A percentile compares a stretch with the other conserved stretches of the same genome.
These are phyloP conservation scores for Lactifluus volemus DNA, from an alignment of 768 basidiomycete species.

Conservation along the genomic window DNA sequence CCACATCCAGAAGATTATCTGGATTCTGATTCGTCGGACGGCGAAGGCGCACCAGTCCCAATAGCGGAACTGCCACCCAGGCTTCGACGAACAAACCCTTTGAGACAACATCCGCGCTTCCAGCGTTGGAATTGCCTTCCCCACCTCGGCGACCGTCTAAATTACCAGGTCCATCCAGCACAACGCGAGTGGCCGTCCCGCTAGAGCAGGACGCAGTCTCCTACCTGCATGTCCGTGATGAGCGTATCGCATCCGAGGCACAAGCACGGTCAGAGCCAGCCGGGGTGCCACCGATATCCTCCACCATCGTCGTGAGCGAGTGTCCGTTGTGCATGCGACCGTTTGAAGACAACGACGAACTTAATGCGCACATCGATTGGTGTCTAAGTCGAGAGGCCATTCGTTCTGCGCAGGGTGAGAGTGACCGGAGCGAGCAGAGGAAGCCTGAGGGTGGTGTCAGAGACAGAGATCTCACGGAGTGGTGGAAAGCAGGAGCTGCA, in stretches of 20 bases:
- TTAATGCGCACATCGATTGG: slow-evolving; percentile 87
- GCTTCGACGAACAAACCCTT: not conserved
- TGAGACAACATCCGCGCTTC: slow-evolving; percentile 5
- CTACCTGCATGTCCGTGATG: not conserved
- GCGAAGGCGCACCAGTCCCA: not conserved
- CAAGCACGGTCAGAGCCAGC: not conserved
- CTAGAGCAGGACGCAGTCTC: not conserved
- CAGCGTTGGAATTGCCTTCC: not conserved
- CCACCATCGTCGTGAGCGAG: slow-evolving; percentile 24
- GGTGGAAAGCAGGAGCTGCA: slow-evolving; percentile 10
- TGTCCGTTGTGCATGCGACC: slow-evolving; percentile 69
- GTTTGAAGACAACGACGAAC: slow-evolving; percentile 62
- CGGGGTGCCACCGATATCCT: not conserved
- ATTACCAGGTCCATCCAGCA: not conserved
- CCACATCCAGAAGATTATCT: slow-evolving; percentile 28
- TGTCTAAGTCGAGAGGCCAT: slow-evolving; percentile 79
- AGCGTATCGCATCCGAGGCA: not conserved
- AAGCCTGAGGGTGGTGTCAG: not conserved
- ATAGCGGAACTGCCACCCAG: not conserved
- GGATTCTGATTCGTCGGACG: not conserved
- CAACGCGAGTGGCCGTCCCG: not conserved
- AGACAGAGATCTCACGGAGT: not conserved
- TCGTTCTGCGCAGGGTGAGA: slow-evolving; percentile 48
- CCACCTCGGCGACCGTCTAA: not conserved
- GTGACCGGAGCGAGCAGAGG: slow-evolving; percentile 6